These are phyloP conservation scores for Themeda triandra DNA, from an alignment of 176 grass and related monocot species.

Conservation along the genomic window DNA sequence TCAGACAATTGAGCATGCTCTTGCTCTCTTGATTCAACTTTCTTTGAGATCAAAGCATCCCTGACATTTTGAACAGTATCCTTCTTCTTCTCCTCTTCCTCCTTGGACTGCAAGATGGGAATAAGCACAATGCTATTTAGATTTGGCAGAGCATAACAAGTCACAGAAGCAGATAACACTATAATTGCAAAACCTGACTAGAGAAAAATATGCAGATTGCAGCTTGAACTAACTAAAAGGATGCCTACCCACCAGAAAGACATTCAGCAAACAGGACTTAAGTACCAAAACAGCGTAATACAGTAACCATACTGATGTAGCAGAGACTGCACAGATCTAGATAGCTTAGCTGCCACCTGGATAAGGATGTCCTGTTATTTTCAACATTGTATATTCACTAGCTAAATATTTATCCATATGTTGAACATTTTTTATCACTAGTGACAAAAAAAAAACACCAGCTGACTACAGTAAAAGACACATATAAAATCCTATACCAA, in stretches of 20 bases:
- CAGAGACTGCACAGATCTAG: neutral
- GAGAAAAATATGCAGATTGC: slow-evolving; percentile 18
- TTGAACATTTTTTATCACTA: neutral
- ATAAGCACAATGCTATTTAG: neutral
- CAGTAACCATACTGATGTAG: neutral
- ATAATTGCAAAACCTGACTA: slow-evolving; percentile 24
- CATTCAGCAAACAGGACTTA: neutral
- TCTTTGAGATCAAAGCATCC: slow-evolving; percentile 79
- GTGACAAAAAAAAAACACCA: slow-evolving; percentile 21
- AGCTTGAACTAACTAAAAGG: neutral
- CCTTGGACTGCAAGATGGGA: slow-evolving; percentile 48
- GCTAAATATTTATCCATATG: neutral
- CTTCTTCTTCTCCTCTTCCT: slow-evolving; percentile 80
- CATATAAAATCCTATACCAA: neutral
- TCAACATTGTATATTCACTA: neutral
- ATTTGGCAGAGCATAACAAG: slow-evolving; percentile 12
- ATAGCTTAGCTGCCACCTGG: neutral
- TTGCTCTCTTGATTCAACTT: slow-evolving; percentile 43
- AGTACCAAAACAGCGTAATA: neutral
- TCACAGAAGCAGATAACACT: slow-evolving; percentile 13
- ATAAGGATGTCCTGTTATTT: neutral
- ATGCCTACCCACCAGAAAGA: neutral
- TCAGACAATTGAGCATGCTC: slow-evolving; percentile 37
- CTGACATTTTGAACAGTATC: slow-evolving; percentile 62
- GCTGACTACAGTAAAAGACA: neutral